A percentile compares a stretch with the other conserved stretches of the same genome.
Conservation (phyloP, 2,329 filamentous ascomycete species). For the Berkeleyomyces rouxiae region DNA sequence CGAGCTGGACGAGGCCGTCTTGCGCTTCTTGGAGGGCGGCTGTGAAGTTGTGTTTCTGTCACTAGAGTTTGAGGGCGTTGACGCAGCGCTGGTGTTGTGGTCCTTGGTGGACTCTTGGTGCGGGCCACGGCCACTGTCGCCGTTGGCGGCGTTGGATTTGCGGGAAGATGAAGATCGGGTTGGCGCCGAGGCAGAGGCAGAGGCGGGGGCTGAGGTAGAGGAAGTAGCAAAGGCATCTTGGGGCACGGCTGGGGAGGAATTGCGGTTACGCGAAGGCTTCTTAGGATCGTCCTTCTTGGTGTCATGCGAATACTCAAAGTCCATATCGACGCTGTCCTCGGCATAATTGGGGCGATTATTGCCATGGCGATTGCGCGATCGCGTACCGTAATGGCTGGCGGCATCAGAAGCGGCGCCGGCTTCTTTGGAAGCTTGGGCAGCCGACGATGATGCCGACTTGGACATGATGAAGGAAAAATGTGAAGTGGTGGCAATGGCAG, state of each 20-base stretch:
- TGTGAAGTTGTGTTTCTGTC: constrained; percentile 21
- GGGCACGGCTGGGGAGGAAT: constrained; percentile 8
- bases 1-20: constrained; percentile 38
- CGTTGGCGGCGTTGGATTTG: constrained; percentile 25
- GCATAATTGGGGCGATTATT: constrained; percentile 82
- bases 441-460: constrained; percentile 31
- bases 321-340: constrained; percentile 74
- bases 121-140: constrained; percentile 14
- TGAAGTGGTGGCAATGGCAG: background rate
- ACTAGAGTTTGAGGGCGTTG: constrained; percentile 3
- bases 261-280: constrained; percentile 31
- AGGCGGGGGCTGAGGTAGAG: constrained; percentile 20
- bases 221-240: background rate
- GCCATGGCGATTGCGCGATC: constrained; percentile 75
- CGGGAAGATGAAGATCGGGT: constrained; percentile 24
- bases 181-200: constrained; percentile 20
- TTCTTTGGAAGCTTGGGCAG: constrained; percentile 28
- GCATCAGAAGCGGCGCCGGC: constrained; percentile 30
- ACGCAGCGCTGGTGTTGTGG: constrained; percentile 5
- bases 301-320: constrained; percentile 54
- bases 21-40: constrained; percentile 62
- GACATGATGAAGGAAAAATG: constrained; percentile 26
- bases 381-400: constrained; percentile 71
- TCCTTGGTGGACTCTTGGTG: constrained; percentile 12
- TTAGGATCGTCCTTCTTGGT: constrained; percentile 39